These are phyloP conservation scores for Aspergillus sp. DNA, from an alignment of 2,329 filamentous ascomycete genomes.

Conservation along the genomic window DNA sequence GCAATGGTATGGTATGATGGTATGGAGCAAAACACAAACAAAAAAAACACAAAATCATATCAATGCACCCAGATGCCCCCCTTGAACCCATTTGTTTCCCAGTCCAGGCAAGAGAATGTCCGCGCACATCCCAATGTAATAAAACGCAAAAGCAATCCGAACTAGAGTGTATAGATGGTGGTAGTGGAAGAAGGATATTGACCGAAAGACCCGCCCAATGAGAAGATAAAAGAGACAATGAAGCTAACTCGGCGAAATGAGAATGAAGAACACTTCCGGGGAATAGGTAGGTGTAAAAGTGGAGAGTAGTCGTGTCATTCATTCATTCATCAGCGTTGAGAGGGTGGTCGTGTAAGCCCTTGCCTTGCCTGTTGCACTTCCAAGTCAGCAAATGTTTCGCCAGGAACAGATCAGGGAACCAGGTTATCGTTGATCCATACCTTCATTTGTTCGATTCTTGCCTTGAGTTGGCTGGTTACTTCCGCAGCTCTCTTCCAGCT, in stretches of 20 bases:
- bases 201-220: not conserved
- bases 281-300: not conserved
- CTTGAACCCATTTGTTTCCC: not conserved
- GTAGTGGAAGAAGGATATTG: not conserved
- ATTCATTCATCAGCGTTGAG: constrained; percentile 39
- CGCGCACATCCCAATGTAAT: not conserved
- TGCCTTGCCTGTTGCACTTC: constrained; percentile 41
- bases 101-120: not conserved
- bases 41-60: constrained; percentile 3
- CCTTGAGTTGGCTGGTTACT: constrained; percentile 95
- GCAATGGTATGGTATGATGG: constrained; percentile 2
- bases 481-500: constrained; percentile 97
- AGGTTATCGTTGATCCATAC: constrained; percentile 31
- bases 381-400: constrained; percentile 2
- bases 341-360: constrained; percentile 44
- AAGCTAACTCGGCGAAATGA: not conserved
- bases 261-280: not conserved
- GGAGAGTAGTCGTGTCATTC: constrained; percentile 22
- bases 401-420: not conserved
- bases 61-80: constrained; percentile 18
- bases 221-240: not conserved
- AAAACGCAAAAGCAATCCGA: not conserved
- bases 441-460: constrained; percentile 99
- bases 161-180: not conserved
- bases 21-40: constrained; percentile 5